Percentiles rank a stretch among this genome's conserved stretches.
Conservation (phyloP, 805 yeast species). For the Yarrowia keelungensis region DNA sequence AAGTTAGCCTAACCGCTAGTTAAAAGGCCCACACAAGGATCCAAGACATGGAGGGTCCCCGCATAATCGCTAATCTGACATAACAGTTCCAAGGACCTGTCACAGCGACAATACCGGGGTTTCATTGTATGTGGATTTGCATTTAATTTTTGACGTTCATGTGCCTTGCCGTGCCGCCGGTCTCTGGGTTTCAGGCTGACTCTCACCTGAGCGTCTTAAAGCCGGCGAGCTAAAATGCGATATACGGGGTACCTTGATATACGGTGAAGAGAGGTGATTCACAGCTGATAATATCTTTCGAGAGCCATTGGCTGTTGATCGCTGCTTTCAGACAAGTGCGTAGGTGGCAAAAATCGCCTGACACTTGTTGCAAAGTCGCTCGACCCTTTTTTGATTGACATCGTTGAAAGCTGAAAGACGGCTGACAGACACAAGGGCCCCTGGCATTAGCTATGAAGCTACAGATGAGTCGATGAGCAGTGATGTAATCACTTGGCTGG, state of each 20-base stretch:
- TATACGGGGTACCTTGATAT: not conserved
- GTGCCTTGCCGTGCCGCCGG: slow-evolving; percentile 30
- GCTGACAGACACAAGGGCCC: slow-evolving; percentile 7
- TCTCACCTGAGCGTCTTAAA: slow-evolving; percentile 27
- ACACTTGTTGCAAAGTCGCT: not conserved
- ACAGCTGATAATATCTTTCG: not conserved
- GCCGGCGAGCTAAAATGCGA: slow-evolving; percentile 1
- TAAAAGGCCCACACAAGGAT: not conserved
- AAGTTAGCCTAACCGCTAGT: not conserved
- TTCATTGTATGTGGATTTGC: slow-evolving; percentile 5
- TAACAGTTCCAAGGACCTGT: slow-evolving; percentile 12
- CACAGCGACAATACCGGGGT: not conserved
- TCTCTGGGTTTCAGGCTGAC: slow-evolving; percentile 6
- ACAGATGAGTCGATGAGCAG: not conserved
- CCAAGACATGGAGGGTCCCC: not conserved
- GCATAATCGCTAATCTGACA: slow-evolving; percentile 17
- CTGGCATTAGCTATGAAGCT: not conserved
- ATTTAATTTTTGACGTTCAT: slow-evolving; percentile 17
- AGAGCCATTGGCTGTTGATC: not conserved
- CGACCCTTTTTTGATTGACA: not conserved
- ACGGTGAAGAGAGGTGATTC: not conserved
- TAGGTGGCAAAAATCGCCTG: not conserved
- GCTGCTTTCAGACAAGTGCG: not conserved
- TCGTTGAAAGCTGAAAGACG: not conserved
- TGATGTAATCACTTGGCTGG: not conserved